These are phyloP conservation scores for Colletotrichum cuscutae DNA, from an alignment of 2,329 filamentous ascomycete species.

Conservation along the genomic window DNA sequence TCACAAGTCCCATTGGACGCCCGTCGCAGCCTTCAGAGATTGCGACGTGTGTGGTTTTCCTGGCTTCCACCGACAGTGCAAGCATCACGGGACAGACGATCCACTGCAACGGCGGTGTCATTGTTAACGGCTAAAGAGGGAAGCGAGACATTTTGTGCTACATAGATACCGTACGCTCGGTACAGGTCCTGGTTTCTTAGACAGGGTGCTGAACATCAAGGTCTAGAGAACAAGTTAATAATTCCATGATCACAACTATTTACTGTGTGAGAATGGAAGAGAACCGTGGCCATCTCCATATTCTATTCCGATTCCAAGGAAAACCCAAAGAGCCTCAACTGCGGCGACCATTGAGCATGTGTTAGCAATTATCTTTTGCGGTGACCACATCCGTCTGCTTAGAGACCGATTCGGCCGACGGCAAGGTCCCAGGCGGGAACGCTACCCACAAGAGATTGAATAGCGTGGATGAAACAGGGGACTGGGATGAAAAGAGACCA, in stretches of 20 bases:
- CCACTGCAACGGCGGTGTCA: conserved; percentile 61
- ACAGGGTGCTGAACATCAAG: neutral
- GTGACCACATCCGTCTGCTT: neutral
- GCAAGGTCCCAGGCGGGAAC: neutral
- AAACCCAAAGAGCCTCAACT: neutral
- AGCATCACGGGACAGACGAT: conserved; percentile 77
- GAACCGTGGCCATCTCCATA: neutral
- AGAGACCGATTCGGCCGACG: neutral
- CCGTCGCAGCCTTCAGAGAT: conserved; percentile 85
- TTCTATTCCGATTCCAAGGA: neutral
- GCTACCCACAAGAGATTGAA: conserved; percentile 10
- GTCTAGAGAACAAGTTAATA: neutral
- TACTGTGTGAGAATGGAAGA: no score
- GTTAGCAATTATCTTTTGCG: neutral
- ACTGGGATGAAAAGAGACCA: conserved; percentile 15
- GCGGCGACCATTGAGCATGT: no score
- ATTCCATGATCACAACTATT: no score
- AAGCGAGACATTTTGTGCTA: neutral
- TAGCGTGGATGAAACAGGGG: conserved; percentile 27
- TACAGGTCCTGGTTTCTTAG: neutral
- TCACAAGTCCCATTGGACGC: conserved; percentile 79
- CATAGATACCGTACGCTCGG: neutral
- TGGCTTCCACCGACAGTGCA: conserved; percentile 79
- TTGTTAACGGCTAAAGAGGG: conserved; percentile 57
- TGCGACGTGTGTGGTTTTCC: conserved; percentile 83